Evolutionary conservation across 2,329 filamentous ascomycete genomes (phyloP).

Genomic region (Aspergillus neotritici): DNA sequence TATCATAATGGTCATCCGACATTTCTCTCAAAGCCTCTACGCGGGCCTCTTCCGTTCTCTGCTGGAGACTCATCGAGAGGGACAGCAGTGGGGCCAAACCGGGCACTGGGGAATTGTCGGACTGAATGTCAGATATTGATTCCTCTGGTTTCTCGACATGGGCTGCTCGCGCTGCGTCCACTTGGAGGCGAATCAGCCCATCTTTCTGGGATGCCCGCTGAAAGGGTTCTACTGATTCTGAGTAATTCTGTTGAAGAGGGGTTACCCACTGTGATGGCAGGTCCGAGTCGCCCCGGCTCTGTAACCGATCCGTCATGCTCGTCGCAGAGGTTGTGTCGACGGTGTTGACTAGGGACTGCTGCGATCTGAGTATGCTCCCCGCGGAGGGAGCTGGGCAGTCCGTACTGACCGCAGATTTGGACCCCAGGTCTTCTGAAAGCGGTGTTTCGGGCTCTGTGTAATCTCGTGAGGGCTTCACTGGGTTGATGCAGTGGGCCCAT

Average conservation of each 20-base stretch:
- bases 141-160: slow-evolving; percentile 13
- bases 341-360: slow-evolving; percentile 8
- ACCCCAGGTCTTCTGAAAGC: no score
- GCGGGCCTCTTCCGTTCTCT: slow-evolving; percentile 11
- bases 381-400: no score
- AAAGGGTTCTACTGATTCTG: not conserved
- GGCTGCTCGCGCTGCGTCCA: slow-evolving; percentile 19
- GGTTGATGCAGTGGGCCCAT: slow-evolving; percentile 27
- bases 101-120: slow-evolving; percentile 6
- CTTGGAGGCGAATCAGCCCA: slow-evolving; percentile 16
- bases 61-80: slow-evolving; percentile 10
- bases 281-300: slow-evolving; percentile 5
- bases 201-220: not conserved
- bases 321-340: slow-evolving; percentile 2
- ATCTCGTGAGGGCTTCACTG: slow-evolving; percentile 4
- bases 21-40: slow-evolving; percentile 5
- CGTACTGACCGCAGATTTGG: no score
- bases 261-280: not conserved
- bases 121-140: slow-evolving; percentile 13
- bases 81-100: slow-evolving; percentile 1
- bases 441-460: no score
- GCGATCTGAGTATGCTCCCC: no score
- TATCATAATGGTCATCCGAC: not conserved
- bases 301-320: slow-evolving; percentile 9
- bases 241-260: not conserved